Base-by-base conservation (phyloP, 192 early-diverging fungal species). In the Coemansia sp. region DNA sequence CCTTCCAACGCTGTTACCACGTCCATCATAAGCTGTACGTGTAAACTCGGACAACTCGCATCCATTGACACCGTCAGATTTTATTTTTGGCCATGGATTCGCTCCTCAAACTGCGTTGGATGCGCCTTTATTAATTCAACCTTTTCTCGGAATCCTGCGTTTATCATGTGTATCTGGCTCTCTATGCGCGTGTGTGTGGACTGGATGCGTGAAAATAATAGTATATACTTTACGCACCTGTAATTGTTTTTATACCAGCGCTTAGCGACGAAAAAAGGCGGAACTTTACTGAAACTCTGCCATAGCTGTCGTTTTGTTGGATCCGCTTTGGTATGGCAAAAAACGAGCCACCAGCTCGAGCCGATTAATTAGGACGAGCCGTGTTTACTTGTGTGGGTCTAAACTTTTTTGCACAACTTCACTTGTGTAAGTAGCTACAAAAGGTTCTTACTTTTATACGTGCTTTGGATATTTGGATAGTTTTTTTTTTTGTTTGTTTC, bases 211-310 rank as follows among this genome's bases (percentile, higher is more conserved):
- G 46, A 51, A 51, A 62, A 46, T 51, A 62, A 33, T 61, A 61
- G 54, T 10, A 55, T 55, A 30, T 67, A 63, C 57, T 63, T 61
- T 70, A 70, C 51, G 55, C 68, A 61, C 68, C 68, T 61, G 60
- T 58, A 27, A 62, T 51, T 36, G 30, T 22, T 62, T 51, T 25
- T 62, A 62, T 52, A 46, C 39, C 42, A 62, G 60, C 60, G 60
- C 60, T 50, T 51, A 22, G 24, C 46, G 59, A 32, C 25, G 54
- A 57, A 46, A 60, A 63, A 70, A 61, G 59, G 57, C 22, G 51
- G 66, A 68, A 68, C 60, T 52, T 39, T 50, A 19, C 29, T 51
- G 14, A 51, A 29, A 10, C 10, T 36, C 46, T 50, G 54, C 25
- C 10, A 11, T 17, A 46, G 9, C 39, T 17, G 11, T 17, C 3